Evolutionary conservation across 2,329 filamentous ascomycete genomes (phyloP), one percentile per base, ranked within the genome.

Genomic region (Colletotrichum godetiae): DNA sequence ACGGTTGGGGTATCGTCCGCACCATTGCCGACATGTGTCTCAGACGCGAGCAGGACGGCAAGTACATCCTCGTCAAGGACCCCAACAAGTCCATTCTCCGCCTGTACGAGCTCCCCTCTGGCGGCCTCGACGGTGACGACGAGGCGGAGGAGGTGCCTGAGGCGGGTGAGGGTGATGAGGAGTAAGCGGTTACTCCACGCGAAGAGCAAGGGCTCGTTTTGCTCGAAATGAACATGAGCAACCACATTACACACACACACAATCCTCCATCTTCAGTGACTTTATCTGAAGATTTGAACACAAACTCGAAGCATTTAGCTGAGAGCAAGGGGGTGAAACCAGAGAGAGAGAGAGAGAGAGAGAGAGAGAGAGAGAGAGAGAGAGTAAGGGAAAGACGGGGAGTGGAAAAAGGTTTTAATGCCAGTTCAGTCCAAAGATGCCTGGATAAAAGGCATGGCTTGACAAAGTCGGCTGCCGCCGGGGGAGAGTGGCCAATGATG

Each of bases 1-100:
- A 99, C 86, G 97, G 97, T 76, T 99, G 97, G 97, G 97, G 97
- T 84, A 98, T 99, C 77, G 97, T 99, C 73, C 94, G 97, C 77
- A 99, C 97, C 63, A 98, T 99, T 80, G 94, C 95, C 78, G 97
- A 99, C 85, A 97, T 98, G 93, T 93, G 92, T 79, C 89, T 95
- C 78, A 91, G 92, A 83, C 91, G 92, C 84, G 88, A 91, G 59
- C 60, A 73, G 60, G 93, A 95, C 78, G 93, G 92, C 84, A 95
- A 95, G 86, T 97, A 94, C 78, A 92, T 97, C 59, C 88, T 93
- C 24, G 91, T 93, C 80, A 93, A 93, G 92, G 97, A 99, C 84
- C 97, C 97, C 73, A 99, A 99, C 89, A 98, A 98, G 92, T 91
- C 93, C 72, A 94, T 98, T 76, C 91, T 99, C 76, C 92, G 97